Conservation (phyloP, 2,329 filamentous ascomycete species). For the Falciphora oryzae region DNA sequence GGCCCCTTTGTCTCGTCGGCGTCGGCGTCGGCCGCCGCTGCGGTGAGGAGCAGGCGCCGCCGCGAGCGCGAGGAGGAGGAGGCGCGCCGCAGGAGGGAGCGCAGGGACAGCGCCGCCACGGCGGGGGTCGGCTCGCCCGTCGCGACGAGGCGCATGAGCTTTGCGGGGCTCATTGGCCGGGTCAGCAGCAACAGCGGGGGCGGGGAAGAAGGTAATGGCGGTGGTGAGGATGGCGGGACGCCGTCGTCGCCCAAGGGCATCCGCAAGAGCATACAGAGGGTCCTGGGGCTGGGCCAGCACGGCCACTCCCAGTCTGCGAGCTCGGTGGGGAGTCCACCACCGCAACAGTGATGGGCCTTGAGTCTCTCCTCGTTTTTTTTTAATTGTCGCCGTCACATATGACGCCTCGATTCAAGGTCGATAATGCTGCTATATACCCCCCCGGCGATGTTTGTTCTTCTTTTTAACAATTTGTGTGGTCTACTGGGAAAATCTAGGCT, state of each 20-base stretch:
- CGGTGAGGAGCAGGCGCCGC: conserved; percentile 6
- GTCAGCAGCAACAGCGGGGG: conserved; percentile 1
- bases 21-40: neutral
- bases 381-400: neutral
- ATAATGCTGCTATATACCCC: neutral
- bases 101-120: conserved; percentile 7
- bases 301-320: conserved; percentile 16
- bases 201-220: conserved; percentile 9
- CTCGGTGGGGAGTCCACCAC: conserved; percentile 2
- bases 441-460: neutral
- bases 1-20: neutral
- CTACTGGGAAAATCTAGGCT: neutral
- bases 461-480: neutral
- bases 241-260: conserved; percentile 22
- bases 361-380: neutral
- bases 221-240: conserved; percentile 2
- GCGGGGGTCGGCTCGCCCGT: conserved; percentile 5
- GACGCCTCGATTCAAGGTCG: neutral
- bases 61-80: conserved; percentile 10
- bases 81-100: conserved; percentile 3
- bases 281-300: conserved; percentile 26
- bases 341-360: neutral
- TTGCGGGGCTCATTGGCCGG: conserved; percentile 6
- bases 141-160: conserved; percentile 15
- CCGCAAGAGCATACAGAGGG: conserved; percentile 28